phyloP scores from a whole-genome alignment of 805 yeast species.

The Yamadazyma olivae region DNA sequence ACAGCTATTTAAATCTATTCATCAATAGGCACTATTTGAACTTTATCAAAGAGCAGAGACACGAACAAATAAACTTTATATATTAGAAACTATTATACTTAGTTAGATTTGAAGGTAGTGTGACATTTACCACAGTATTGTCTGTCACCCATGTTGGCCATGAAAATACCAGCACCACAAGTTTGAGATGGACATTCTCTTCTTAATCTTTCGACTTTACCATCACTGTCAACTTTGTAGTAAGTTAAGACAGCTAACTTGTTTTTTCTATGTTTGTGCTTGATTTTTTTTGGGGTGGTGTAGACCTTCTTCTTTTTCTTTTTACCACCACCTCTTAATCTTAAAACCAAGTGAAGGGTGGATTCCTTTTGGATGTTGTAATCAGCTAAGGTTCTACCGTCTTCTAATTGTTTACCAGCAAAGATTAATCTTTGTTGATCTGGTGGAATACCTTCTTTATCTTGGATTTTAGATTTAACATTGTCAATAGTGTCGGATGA shows the following conservation, averaged over 20 bases:
- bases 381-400: slow-evolving; percentile 97
- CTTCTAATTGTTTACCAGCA: slow-evolving; percentile 99
- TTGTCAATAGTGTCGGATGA: slow-evolving; percentile 98
- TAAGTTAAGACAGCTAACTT: slow-evolving; percentile 98
- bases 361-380: slow-evolving; percentile 99
- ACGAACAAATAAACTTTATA: not conserved
- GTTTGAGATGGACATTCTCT: slow-evolving; percentile 91
- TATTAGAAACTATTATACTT: not conserved
- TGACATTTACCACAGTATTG: slow-evolving; percentile 99
- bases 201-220: slow-evolving; percentile 97
- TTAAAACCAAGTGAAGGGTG: slow-evolving; percentile 90
- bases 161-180: slow-evolving; percentile 99
- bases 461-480: slow-evolving; percentile 97
- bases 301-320: slow-evolving; percentile 99
- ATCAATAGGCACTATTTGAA: too few relatives aligned
- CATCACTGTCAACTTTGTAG: slow-evolving; percentile 99
- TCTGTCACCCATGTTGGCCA: slow-evolving; percentile 99
- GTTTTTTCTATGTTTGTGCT: slow-evolving; percentile 99
- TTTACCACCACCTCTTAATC: slow-evolving; percentile 98
- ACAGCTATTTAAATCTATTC: too few relatives aligned
- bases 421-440: slow-evolving; percentile 99
- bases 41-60: too few relatives aligned
- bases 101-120: slow-evolving; percentile 69
- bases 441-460: slow-evolving; percentile 99
- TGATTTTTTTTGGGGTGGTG: slow-evolving; percentile 99